Percentiles rank a stretch among this genome's conserved stretches.
Conservation (phyloP, 176 grass and related monocot species). For the Eleusine indica region DNA sequence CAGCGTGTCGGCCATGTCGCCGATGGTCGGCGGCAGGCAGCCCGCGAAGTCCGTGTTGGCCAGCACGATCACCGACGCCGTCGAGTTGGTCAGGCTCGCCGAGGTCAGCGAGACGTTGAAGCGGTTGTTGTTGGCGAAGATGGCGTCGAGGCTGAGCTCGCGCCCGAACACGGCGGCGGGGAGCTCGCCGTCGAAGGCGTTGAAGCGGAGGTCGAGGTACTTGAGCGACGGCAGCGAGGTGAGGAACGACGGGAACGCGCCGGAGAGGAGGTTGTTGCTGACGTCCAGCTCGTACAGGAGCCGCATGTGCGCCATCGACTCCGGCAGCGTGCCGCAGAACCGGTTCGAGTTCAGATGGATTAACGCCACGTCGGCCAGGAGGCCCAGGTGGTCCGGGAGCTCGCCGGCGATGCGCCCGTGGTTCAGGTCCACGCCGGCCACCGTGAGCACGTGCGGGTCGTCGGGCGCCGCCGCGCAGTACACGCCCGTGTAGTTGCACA, state of each 20-base stretch:
- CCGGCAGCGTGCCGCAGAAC: conserved; percentile 58
- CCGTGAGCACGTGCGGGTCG: conserved; percentile 70
- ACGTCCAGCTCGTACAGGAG: conserved; percentile 83
- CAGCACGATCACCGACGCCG: conserved; percentile 82
- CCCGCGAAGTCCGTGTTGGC: conserved; percentile 74
- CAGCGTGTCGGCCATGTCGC: conserved; percentile 69
- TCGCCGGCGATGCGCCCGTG: conserved; percentile 51
- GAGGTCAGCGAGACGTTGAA: conserved; percentile 71
- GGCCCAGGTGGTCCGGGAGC: conserved; percentile 65
- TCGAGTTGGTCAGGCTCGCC: conserved; percentile 60
- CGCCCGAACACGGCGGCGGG: conserved; percentile 63
- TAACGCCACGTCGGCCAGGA: conserved; percentile 69
- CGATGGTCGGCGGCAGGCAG: conserved; percentile 70
- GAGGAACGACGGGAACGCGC: conserved; percentile 66
- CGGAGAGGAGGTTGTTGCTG: conserved; percentile 78
- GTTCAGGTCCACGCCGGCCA: conserved; percentile 80
- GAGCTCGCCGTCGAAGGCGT: conserved; percentile 66
- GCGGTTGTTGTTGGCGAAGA: conserved; percentile 84
- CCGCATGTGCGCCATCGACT: conserved; percentile 58
- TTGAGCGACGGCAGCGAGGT: conserved; percentile 66
- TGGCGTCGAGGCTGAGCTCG: conserved; percentile 63
- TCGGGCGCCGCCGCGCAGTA: conserved; percentile 72
- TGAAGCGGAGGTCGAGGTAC: conserved; percentile 77
- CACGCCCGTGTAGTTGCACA: conserved; percentile 88
- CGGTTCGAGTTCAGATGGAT: conserved; percentile 84